Conservation (phyloP, 2,329 filamentous ascomycete species). For the Exophiala sideris region DNA sequence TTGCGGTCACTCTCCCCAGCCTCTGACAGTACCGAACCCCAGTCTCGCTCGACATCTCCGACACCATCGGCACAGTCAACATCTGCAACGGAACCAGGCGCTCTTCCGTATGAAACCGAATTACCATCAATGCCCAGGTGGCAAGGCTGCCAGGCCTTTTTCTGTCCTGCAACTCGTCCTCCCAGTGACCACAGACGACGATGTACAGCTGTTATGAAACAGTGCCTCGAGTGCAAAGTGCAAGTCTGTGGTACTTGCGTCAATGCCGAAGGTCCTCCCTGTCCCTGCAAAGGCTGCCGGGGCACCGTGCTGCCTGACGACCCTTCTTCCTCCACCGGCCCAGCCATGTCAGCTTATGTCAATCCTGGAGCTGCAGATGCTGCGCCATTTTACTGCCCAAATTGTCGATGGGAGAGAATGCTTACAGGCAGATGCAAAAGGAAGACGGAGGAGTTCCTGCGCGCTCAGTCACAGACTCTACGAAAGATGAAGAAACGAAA, state of each 20-base stretch:
- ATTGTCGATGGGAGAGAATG: slow-evolving; percentile 29
- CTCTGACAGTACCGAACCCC: slow-evolving; percentile 35
- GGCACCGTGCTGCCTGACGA: slow-evolving; percentile 6
- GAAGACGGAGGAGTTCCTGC: slow-evolving; percentile 22
- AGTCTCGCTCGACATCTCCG: slow-evolving; percentile 36
- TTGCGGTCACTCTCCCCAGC: slow-evolving; percentile 25
- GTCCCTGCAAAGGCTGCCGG: slow-evolving; percentile 28
- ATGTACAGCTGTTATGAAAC: slow-evolving; percentile 42
- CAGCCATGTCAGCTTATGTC: slow-evolving; percentile 1
- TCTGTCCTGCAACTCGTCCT: slow-evolving; percentile 43
- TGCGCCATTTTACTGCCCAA: slow-evolving; percentile 28
- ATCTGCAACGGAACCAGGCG: slow-evolving; percentile 40
- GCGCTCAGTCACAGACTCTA: slow-evolving; percentile 10
- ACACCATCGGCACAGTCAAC: slow-evolving; percentile 40
- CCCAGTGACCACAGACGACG: slow-evolving; percentile 45
- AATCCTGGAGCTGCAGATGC: slow-evolving; percentile 5
- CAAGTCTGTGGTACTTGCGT: slow-evolving; percentile 47
- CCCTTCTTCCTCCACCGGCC: slow-evolving; percentile 1
- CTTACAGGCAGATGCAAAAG: slow-evolving; percentile 26
- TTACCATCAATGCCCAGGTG: slow-evolving; percentile 33
- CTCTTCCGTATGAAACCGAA: slow-evolving; percentile 22
- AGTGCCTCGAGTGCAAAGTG: slow-evolving; percentile 46
- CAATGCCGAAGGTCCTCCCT: slow-evolving; percentile 24
- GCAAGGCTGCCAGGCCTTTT: slow-evolving; percentile 49
- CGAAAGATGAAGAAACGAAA: slow-evolving; percentile 24